These are phyloP conservation scores for Choricystis sp. DNA, from an alignment of 139 green algal species.

Conservation along the genomic window DNA sequence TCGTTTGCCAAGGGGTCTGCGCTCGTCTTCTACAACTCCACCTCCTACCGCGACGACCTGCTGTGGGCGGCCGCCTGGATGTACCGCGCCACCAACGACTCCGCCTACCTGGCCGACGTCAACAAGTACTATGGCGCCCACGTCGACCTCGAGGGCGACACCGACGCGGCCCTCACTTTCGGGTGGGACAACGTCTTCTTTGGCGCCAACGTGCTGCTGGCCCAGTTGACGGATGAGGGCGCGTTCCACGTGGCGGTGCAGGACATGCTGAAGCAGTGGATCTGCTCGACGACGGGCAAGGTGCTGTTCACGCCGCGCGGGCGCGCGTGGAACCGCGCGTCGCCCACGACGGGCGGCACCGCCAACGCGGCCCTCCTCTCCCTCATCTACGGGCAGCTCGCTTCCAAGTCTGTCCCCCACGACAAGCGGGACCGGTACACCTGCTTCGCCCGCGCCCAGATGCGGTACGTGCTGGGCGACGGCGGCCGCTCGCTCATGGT, in stretches of 20 bases:
- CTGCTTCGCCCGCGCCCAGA: constrained; percentile 44
- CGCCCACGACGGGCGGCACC: constrained; percentile 18
- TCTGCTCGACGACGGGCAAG: constrained; percentile 24
- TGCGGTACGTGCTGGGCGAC: constrained; percentile 44
- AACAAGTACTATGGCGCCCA: constrained; percentile 26
- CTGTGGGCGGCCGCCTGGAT: constrained; percentile 48
- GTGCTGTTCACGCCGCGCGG: constrained; percentile 22
- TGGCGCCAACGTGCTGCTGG: constrained; percentile 33
- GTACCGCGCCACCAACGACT: constrained; percentile 34
- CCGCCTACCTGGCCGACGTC: constrained; percentile 30
- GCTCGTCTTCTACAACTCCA: constrained; percentile 27
- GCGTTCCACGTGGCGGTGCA: constrained; percentile 26
- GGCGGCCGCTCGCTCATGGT: constrained; percentile 16
- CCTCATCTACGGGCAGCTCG: constrained; percentile 13
- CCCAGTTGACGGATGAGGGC: constrained; percentile 21
- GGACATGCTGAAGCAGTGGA: constrained; percentile 28
- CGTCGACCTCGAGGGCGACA: constrained; percentile 15
- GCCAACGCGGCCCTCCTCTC: constrained; percentile 38
- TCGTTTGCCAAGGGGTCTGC: background rate
- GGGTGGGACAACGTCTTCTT: constrained; percentile 38
- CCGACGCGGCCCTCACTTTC: constrained; percentile 8
- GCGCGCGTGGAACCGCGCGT: constrained; percentile 23
- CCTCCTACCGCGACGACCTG: constrained; percentile 43
- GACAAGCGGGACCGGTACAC: constrained; percentile 14
- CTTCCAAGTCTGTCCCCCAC: background rate